Evolutionary conservation across 2,329 filamentous ascomycete species (phyloP).

Genomic region (Colletotrichum camelliae): DNA sequence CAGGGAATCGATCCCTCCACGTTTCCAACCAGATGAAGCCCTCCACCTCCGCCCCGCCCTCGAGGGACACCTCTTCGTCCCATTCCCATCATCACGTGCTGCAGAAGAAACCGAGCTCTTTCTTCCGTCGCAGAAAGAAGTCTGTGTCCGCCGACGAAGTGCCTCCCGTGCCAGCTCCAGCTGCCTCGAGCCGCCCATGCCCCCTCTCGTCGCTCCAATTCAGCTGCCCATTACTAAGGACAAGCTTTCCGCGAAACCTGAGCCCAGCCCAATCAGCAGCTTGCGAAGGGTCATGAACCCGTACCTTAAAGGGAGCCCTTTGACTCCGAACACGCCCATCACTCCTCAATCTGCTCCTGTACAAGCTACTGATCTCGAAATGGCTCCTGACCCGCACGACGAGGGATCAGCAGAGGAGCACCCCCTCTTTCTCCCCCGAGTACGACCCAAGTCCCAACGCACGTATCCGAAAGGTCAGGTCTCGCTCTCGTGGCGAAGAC

Average conservation of each 20-base stretch:
- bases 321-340: constrained; percentile 17
- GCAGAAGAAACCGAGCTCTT: constrained; percentile 91
- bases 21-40: constrained; percentile 52
- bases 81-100: constrained; percentile 58
- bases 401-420: constrained; percentile 29
- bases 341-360: neutral
- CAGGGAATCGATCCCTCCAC: constrained; percentile 44
- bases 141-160: constrained; percentile 66
- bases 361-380: constrained; percentile 1
- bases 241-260: constrained; percentile 35
- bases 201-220: constrained; percentile 37
- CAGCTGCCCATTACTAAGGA: constrained; percentile 35
- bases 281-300: constrained; percentile 87
- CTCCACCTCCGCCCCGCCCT: constrained; percentile 50
- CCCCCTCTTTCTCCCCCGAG: constrained; percentile 72
- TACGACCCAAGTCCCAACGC: constrained; percentile 77
- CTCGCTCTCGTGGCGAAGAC: constrained; percentile 40
- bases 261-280: constrained; percentile 76
- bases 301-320: constrained; percentile 60
- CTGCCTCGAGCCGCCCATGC: constrained; percentile 40
- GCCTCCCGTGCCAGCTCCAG: constrained; percentile 61
- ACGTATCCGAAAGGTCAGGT: constrained; percentile 69
- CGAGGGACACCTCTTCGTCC: constrained; percentile 49
- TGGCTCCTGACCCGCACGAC: neutral
- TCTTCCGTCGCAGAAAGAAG: constrained; percentile 94